Evolutionary conservation across 2,329 filamentous ascomycete genomes (phyloP), one percentile per base, ranked within the genome.

Genomic region (Phaeosphaeriaceae sp.): DNA sequence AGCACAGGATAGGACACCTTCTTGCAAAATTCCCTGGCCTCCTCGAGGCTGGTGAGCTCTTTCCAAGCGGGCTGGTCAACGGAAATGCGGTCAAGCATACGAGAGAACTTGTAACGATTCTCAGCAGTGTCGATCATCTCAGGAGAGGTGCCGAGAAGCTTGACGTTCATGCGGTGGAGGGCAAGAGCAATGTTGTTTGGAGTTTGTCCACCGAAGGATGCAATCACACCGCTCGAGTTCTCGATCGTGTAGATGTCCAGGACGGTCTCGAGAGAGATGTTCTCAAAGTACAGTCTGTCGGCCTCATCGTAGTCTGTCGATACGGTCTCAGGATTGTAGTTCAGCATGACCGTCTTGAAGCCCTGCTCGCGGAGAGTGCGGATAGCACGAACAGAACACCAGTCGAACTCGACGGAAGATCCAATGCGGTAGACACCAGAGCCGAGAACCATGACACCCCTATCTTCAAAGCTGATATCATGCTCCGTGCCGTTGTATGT

Each of bases 41-140:
- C 95, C 44, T 93, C 90, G 65, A 97, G 93, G 81, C 92, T 97
- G 2, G 93, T 98, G 54, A 98, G 84, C 78, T 98, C 95, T 81
- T 97, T 98, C 95, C 95, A 99, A 7, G 91, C 91, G 6, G 95
- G 95, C 81, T 99, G 95, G 76, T 99, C 95, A 31, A 99, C 95
- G 24, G 86, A 90, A 67, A 98, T 97, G 68, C 91, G 87, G 79
- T 99, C 95, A 66, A 98, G 85, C 92, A 98, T 97, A 73, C 95
- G 92, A 45, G 93, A 97, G 84, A 98, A 98, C 84, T 98, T 98
- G 86, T 96, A 98, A 57, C 95, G 86, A 79, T 99, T 98, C 83
- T 99, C 95, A 1, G 95, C 95, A 36, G 87, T 92, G 77, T 99
- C 95, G 73, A 99, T 98, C 94, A 98, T 98, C 79, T 99, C 95